Percentiles rank a stretch among this genome's conserved stretches.
phyloP scores from a whole-genome alignment of 1,284 basidiomycete genomes.

The Pascua guehoae region DNA sequence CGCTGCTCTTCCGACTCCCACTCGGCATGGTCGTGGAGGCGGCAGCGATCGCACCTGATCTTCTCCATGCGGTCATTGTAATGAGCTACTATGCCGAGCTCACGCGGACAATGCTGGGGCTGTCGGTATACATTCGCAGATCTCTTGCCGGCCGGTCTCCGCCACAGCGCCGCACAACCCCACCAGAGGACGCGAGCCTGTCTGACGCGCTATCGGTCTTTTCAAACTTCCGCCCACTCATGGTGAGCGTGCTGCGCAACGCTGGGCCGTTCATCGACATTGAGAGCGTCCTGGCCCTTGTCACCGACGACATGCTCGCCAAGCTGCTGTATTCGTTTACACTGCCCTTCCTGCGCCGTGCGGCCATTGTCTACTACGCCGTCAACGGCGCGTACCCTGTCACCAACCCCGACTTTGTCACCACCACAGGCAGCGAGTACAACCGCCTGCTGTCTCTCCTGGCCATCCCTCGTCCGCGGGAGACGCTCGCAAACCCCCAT shows the following conservation, averaged over 20 bases:
- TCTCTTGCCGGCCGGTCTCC: conserved; percentile 28
- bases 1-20: conserved; percentile 78
- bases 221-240: conserved; percentile 32
- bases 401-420: conserved; percentile 57
- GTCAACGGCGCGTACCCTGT: conserved; percentile 58
- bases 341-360: conserved; percentile 87
- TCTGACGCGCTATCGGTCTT: conserved; percentile 36
- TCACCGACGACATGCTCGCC: conserved; percentile 57
- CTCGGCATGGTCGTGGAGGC: conserved; percentile 82
- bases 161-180: conserved; percentile 48
- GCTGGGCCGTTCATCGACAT: conserved; percentile 41
- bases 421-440: conserved; percentile 60
- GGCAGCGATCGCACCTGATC: conserved; percentile 80
- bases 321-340: conserved; percentile 85
- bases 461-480: conserved; percentile 70
- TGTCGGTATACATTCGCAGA: conserved; percentile 53
- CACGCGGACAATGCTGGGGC: conserved; percentile 73
- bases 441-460: conserved; percentile 70
- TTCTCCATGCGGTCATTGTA: conserved; percentile 76
- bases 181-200: conserved; percentile 29
- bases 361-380: conserved; percentile 77
- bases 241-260: conserved; percentile 49
- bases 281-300: conserved; percentile 32
- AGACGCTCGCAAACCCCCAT: conserved; percentile 65
- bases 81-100: conserved; percentile 85